Conservation (phyloP, 2,329 filamentous ascomycete species). For the Fusarium oligoseptatum region DNA sequence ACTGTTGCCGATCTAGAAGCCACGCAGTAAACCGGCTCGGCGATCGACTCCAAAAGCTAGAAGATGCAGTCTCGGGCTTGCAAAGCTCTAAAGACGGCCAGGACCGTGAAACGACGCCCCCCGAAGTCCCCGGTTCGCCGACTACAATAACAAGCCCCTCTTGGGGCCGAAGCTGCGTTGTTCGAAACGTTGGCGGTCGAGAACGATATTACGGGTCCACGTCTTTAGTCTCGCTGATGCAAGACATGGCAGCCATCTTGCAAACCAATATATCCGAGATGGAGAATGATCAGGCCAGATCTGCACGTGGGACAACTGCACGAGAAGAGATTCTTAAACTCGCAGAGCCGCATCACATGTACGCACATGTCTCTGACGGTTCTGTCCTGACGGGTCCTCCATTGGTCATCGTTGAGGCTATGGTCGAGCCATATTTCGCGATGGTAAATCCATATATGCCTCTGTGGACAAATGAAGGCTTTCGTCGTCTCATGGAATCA, state of each 20-base stretch:
- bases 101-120: not conserved
- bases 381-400: conserved; percentile 16
- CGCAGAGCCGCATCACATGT: not conserved
- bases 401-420: conserved; percentile 17
- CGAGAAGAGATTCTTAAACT: conserved; percentile 14
- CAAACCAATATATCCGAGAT: not conserved
- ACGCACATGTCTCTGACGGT: conserved; percentile 11
- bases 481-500: not conserved
- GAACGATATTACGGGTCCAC: conserved; percentile 19
- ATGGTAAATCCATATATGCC: conserved; percentile 21
- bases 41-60: conserved; percentile 17
- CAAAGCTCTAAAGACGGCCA: not conserved
- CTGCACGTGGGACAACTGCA: not conserved
- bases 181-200: conserved; percentile 7
- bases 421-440: conserved; percentile 25
- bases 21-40: conserved; percentile 16
- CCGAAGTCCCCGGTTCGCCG: not conserved
- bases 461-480: conserved; percentile 14
- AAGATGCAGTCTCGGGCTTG: conserved; percentile 7
- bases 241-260: conserved; percentile 18
- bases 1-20: not conserved
- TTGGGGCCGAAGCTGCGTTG: conserved; percentile 2
- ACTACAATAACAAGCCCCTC: not conserved
- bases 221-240: conserved; percentile 12
- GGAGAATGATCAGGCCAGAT: not conserved